A percentile compares a stretch with the other conserved stretches of the same genome.
Evolutionary conservation across 208 protist species (phyloP).

Genomic region (Trypanosoma scelopori): DNA sequence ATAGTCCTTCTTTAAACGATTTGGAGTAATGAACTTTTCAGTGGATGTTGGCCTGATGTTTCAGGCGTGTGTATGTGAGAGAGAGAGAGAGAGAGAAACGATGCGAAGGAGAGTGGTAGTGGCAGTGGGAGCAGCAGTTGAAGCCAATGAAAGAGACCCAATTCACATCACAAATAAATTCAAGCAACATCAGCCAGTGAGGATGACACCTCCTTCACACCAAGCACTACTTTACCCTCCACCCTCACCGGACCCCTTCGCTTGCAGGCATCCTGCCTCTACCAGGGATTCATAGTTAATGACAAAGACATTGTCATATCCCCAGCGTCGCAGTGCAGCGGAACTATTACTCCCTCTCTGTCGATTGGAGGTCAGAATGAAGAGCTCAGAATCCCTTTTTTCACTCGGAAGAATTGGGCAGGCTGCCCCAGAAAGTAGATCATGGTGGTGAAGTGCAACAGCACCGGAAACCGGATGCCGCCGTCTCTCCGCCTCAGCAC

Average conservation of each 20-base stretch:
- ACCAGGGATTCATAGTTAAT: conserved; percentile 40
- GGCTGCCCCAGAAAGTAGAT: conserved; percentile 76
- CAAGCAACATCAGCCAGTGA: too few species aligned
- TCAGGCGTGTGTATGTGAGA: neutral
- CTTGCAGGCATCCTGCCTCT: conserved; percentile 25
- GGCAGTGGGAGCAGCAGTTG: conserved; percentile 5
- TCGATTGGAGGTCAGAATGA: conserved; percentile 45
- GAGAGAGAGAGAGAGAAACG: conserved; percentile 11
- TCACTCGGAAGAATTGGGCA: conserved; percentile 61
- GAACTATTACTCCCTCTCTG: conserved; percentile 59
- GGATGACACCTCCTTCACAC: too few species aligned
- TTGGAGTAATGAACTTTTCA: too few species aligned
- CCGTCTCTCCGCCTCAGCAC: conserved; percentile 40
- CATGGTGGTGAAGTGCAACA: conserved; percentile 69
- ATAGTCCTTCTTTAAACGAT: too few species aligned
- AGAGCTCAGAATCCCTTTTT: conserved; percentile 48
- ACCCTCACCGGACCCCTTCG: neutral
- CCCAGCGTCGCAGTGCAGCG: conserved; percentile 67
- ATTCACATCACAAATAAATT: neutral
- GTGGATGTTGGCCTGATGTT: neutral
- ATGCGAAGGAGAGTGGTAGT: conserved; percentile 6
- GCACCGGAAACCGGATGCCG: conserved; percentile 21
- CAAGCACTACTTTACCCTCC: neutral
- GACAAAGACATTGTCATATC: conserved; percentile 51
- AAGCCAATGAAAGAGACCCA: conserved; percentile 7